phyloP scores from a whole-genome alignment of 768 basidiomycete genomes.

The Termitomyces titanicus region DNA sequence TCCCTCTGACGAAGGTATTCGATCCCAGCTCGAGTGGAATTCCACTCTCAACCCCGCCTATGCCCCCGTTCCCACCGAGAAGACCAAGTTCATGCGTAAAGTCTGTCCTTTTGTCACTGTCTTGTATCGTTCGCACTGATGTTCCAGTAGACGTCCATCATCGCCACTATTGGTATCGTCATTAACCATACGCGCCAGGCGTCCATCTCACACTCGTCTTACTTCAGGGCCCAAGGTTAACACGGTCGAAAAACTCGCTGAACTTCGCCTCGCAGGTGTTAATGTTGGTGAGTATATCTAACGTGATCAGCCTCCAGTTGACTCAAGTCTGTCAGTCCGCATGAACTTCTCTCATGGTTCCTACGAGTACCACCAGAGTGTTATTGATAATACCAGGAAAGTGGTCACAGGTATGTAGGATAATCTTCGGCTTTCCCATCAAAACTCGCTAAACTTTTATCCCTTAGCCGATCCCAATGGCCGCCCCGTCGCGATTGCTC shows the following conservation, averaged over 20 bases:
- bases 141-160: conserved; percentile 79
- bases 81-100: conserved; percentile 89
- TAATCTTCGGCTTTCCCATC: conserved; percentile 2
- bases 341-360: conserved; percentile 99
- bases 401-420: conserved; percentile 75
- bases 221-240: conserved; percentile 88
- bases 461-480: conserved; percentile 61
- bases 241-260: conserved; percentile 79
- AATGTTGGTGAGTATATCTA: conserved; percentile 78
- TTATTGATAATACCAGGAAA: conserved; percentile 95
- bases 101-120: conserved; percentile 36
- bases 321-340: conserved; percentile 59
- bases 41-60: conserved; percentile 73
- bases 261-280: conserved; percentile 88
- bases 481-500: conserved; percentile 94
- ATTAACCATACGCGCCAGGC: background rate
- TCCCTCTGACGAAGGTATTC: conserved; percentile 50
- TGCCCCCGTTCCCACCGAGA: conserved; percentile 66
- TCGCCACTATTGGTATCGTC: conserved; percentile 90
- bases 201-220: conserved; percentile 9
- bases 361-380: conserved; percentile 98
- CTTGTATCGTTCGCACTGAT: background rate
- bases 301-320: background rate
- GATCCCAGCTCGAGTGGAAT: conserved; percentile 92
- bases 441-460: conserved; percentile 2